phyloP scores from a whole-genome alignment of 2,329 filamentous ascomycete species.

The Blumeria hordei region DNA sequence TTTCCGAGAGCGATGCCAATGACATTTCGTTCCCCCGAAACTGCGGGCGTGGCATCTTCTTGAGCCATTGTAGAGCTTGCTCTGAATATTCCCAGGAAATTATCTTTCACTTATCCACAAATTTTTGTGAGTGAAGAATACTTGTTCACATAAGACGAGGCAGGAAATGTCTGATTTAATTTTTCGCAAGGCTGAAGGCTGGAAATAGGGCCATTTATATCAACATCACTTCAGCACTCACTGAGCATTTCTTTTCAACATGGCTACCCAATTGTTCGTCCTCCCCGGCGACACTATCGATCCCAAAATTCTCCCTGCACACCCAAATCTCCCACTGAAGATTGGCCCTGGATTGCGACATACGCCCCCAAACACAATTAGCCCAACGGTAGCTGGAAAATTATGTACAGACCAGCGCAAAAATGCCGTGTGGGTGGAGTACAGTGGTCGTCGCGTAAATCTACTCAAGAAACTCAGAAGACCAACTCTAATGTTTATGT shows the following conservation, averaged over 20 bases:
- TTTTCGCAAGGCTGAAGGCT: too few species aligned
- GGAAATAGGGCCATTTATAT: too few species aligned
- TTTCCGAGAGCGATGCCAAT: conserved; percentile 98
- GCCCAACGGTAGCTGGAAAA: conserved; percentile 41
- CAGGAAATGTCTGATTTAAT: too few species aligned
- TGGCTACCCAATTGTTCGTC: conserved; percentile 31
- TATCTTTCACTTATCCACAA: too few species aligned
- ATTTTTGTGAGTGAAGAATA: too few species aligned
- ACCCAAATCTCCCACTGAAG: conserved; percentile 46
- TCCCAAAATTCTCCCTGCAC: conserved; percentile 37
- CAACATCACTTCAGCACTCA: too few species aligned
- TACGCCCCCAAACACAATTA: conserved; percentile 50
- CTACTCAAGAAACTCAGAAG: neutral
- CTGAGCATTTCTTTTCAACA: neutral
- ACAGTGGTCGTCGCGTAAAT: conserved; percentile 40
- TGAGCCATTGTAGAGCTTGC: conserved; percentile 10
- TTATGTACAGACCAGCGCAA: conserved; percentile 45
- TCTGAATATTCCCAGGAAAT: too few species aligned
- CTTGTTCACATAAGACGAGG: too few species aligned
- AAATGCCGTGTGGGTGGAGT: conserved; percentile 58
- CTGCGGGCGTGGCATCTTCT: conserved; percentile 8
- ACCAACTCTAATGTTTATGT: neutral
- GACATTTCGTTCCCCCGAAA: conserved; percentile 35
- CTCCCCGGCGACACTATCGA: conserved; percentile 64
- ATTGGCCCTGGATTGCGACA: conserved; percentile 68